A percentile compares a stretch with the other conserved stretches of the same genome.
phyloP scores from a whole-genome alignment of 2,329 filamentous ascomycete species.

The Ophiostoma triangulosporum region DNA sequence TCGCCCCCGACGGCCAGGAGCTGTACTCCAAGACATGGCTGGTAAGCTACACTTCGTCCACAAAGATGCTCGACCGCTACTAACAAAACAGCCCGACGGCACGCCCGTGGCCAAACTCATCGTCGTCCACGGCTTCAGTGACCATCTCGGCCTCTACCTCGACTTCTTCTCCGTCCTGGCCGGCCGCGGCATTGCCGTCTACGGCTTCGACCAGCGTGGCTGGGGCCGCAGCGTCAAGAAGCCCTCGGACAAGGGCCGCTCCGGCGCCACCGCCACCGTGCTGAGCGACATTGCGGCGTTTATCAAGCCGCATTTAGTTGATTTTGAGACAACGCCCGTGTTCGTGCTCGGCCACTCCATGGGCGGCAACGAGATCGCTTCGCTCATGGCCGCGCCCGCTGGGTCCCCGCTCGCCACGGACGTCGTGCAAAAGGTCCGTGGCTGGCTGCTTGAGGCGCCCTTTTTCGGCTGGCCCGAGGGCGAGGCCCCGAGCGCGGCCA shows the following conservation, averaged over 20 bases:
- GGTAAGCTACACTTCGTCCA: constrained; percentile 26
- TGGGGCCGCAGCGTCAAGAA: constrained; percentile 64
- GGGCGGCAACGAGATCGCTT: constrained; percentile 69
- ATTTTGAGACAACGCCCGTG: constrained; percentile 43
- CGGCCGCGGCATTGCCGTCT: constrained; percentile 57
- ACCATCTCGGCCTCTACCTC: constrained; percentile 68
- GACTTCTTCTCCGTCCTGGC: constrained; percentile 60
- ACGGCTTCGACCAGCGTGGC: constrained; percentile 73
- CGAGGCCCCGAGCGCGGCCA: constrained; percentile 48
- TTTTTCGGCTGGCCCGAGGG: constrained; percentile 60
- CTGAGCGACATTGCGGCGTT: constrained; percentile 69
- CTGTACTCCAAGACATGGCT: constrained; percentile 47
- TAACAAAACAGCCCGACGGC: constrained; percentile 33
- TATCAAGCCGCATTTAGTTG: constrained; percentile 40
- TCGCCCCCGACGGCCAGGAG: constrained; percentile 26
- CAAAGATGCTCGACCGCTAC: not conserved
- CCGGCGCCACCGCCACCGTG: constrained; percentile 60
- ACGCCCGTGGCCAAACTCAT: constrained; percentile 56
- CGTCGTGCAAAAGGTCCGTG: constrained; percentile 47
- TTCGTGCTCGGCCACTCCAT: constrained; percentile 88
- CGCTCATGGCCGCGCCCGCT: constrained; percentile 36
- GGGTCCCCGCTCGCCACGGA: constrained; percentile 28
- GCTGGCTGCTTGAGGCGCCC: constrained; percentile 65
- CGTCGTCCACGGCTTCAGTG: constrained; percentile 82
- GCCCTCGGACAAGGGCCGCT: constrained; percentile 51